phyloP scores from a whole-genome alignment of 2,329 filamentous ascomycete species.

The Pseudohalonectria lignicola region DNA sequence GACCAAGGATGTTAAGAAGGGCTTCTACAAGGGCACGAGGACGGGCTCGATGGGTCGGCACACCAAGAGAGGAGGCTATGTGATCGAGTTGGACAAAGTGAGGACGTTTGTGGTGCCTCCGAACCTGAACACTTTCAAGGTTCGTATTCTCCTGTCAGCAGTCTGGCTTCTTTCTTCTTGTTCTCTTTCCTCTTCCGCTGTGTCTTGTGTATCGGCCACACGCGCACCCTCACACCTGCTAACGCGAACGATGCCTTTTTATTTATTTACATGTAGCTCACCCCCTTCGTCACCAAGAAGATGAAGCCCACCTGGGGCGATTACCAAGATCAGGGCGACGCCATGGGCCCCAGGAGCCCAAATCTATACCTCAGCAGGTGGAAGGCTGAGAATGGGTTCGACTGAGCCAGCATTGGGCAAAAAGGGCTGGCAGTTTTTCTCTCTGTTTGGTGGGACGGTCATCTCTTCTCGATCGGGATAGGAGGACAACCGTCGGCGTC shows the following conservation, averaged over 20 bases:
- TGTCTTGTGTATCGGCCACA: too few relatives aligned
- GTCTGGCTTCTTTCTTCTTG: background rate
- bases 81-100: conserved; percentile 78
- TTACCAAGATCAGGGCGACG: conserved; percentile 37
- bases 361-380: conserved; percentile 51
- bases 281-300: conserved; percentile 62
- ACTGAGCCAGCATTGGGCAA: conserved; percentile 23
- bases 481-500: too few relatives aligned
- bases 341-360: conserved; percentile 46
- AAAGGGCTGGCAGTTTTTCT: background rate
- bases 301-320: conserved; percentile 31
- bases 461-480: background rate
- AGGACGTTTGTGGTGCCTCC: conserved; percentile 79
- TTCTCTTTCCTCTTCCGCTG: background rate
- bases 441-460: background rate
- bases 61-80: conserved; percentile 73
- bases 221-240: too few relatives aligned
- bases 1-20: conserved; percentile 85
- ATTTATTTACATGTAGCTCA: conserved; percentile 44
- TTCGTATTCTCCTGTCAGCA: conserved; percentile 19
- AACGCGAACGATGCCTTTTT: conserved; percentile 64
- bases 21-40: conserved; percentile 94
- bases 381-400: conserved; percentile 57
- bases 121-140: conserved; percentile 59
- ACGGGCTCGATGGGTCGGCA: conserved; percentile 80